phyloP scores from a whole-genome alignment of 2,329 filamentous ascomycete genomes.

The Neopestalotiopsis sp. region DNA sequence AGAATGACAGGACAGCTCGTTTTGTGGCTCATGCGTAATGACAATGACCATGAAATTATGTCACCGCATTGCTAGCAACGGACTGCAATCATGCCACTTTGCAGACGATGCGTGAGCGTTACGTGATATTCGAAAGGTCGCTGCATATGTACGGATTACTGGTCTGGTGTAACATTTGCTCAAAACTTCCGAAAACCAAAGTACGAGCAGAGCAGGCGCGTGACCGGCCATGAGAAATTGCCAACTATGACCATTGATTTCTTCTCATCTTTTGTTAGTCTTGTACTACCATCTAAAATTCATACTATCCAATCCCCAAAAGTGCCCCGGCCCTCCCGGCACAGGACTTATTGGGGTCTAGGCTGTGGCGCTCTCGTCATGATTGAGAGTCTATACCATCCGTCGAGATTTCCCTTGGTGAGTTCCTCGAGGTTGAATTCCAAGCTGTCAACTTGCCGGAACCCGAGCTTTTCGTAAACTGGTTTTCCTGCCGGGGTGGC shows the following conservation, averaged over 20 bases:
- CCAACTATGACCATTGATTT: not conserved
- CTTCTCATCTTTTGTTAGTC: not conserved
- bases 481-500: slow-evolving; percentile 40
- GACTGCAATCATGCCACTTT: not conserved
- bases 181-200: not conserved
- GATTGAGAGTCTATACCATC: slow-evolving; percentile 26
- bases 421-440: slow-evolving; percentile 28
- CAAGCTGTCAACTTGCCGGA: slow-evolving; percentile 38
- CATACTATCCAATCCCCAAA: not conserved
- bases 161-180: not conserved
- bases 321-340: not conserved
- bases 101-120: not conserved
- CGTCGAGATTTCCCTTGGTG: slow-evolving; percentile 22
- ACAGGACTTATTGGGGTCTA: slow-evolving; percentile 24
- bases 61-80: not conserved
- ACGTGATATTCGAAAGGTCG: not conserved
- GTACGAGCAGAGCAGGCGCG: not conserved
- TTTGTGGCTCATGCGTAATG: not conserved
- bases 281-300: not conserved
- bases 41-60: not conserved
- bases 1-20: not conserved
- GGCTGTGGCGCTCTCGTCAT: slow-evolving; percentile 34
- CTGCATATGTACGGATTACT: not conserved
- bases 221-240: not conserved
- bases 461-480: slow-evolving; percentile 44